Evolutionary conservation across 768 basidiomycete genomes (phyloP).

Genomic region (Leccinum subgranulosum): DNA sequence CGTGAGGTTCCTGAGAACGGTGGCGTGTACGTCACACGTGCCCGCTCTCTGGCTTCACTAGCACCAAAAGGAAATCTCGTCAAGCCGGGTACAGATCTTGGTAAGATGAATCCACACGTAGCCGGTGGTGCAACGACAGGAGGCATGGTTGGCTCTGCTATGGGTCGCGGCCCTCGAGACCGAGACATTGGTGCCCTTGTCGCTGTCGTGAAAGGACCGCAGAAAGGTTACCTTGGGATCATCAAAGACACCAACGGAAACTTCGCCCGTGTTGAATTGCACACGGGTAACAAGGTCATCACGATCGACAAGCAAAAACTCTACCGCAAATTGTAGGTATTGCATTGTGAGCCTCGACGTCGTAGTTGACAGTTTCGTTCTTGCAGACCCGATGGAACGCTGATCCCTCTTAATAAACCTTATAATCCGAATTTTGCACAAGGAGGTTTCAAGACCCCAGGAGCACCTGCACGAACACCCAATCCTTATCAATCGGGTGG

Average conservation of each 20-base stretch:
- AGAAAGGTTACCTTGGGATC: constrained; percentile 87
- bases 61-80: constrained; percentile 81
- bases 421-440: constrained; percentile 19
- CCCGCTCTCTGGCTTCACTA: constrained; percentile 75
- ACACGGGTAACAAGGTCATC: constrained; percentile 84
- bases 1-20: constrained; percentile 88
- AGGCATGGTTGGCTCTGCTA: constrained; percentile 80
- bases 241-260: constrained; percentile 95
- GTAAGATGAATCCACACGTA: constrained; percentile 86
- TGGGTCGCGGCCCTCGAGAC: constrained; percentile 79
- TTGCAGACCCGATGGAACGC: constrained; percentile 53
- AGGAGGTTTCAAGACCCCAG: constrained; percentile 33
- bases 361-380: constrained; percentile 6
- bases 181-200: constrained; percentile 79
- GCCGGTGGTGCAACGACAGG: constrained; percentile 55
- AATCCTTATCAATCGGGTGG: constrained; percentile 44
- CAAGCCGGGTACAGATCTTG: constrained; percentile 69
- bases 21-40: constrained; percentile 91
- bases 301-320: constrained; percentile 82
- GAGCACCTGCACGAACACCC: constrained; percentile 42
- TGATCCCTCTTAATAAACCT: constrained; percentile 47
- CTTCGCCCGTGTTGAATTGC: constrained; percentile 85
- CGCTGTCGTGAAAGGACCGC: constrained; percentile 78
- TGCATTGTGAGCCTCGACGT: background rate
- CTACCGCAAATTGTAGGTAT: constrained; percentile 65